phyloP scores from a whole-genome alignment of 345 rosid genomes.

The Corchorus capsularis region DNA sequence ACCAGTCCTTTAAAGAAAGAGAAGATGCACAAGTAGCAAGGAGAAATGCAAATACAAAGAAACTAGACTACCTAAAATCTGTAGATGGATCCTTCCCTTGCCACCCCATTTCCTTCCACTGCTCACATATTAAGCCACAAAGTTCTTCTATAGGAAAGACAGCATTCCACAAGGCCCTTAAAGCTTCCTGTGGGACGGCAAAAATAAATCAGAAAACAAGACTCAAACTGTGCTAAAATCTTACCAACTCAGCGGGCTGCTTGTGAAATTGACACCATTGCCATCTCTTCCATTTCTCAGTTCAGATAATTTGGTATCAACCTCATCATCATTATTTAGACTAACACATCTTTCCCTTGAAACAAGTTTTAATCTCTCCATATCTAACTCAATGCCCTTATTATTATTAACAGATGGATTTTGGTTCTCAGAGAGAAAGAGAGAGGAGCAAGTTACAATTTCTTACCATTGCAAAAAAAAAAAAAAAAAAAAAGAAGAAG shows the following conservation, averaged over 20 bases:
- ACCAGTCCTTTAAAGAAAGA: no score
- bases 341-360: slow-evolving; percentile 28
- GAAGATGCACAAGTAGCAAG: no score
- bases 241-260: slow-evolving; percentile 58
- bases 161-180: slow-evolving; percentile 87
- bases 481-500: no score
- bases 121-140: no score
- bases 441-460: no score
- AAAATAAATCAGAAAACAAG: slow-evolving; percentile 19
- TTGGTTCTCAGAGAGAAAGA: no score
- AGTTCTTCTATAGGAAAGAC: no score
- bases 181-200: slow-evolving; percentile 66
- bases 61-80: no score
- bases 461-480: no score
- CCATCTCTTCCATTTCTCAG: slow-evolving; percentile 31
- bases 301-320: slow-evolving; percentile 6
- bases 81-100: no score
- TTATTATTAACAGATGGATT: slow-evolving; percentile 24
- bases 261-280: slow-evolving; percentile 31
- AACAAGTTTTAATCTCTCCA: slow-evolving; percentile 41
- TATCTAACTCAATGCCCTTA: slow-evolving; percentile 28
- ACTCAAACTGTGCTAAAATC: slow-evolving; percentile 9
- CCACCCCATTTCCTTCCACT: no score
- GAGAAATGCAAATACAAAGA: no score
- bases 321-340: slow-evolving; percentile 23